Base-by-base conservation (phyloP, 176 grass and related monocot species). In the Cenchrus purpureus region DNA sequence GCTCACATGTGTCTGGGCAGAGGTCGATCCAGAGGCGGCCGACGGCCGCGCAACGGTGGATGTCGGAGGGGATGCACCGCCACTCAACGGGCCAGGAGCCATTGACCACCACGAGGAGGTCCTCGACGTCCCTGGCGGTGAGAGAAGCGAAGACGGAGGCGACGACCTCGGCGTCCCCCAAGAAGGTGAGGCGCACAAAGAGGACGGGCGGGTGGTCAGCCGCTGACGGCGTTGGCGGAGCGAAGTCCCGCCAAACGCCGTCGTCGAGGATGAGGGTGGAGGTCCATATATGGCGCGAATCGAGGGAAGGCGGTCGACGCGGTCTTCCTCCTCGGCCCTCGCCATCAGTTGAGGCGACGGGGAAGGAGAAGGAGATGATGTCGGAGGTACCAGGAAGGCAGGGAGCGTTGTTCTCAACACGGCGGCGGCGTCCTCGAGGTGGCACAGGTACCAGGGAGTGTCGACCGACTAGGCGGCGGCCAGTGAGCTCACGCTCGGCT, bases 201-300 rank as follows among this genome's bases (percentile, higher is more conserved):
- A 45, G 45, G 64, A 88, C 81, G 65, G 86, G 20, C 12, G 89
- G 77, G 77, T 85, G 89, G 49, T 56, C 56, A n/a, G n/a, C n/a
- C n/a, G n/a, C n/a, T n/a, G 14, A 77, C 54, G 56, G 80, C 57
- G 12, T 28, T 64, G 77, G 29, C 20, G 56, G 77, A 34, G n/a
- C 0, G 51, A 90, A 90, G 31, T 17, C 74, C 74, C 79, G 4
- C 15, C 40, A 5, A 5, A 77, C 67, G 51, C 72, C 49, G 20
- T 79, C 84, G 50, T 90, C 79, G 66, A 91, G 63, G 81, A 8
- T n/a, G 46, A 88, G 71, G 10, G 13, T 76, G 65, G 89, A 82
- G 49, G 71, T 37, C 85, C 85, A 91, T 4, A 91, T 29, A 17
- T 73, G 31, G 52, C 77, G 89, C 89, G 85, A 82, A 88, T 50